Base-by-base conservation (phyloP, 495 filamentous ascomycete species). In the Clohesyomyces aquaticus region DNA sequence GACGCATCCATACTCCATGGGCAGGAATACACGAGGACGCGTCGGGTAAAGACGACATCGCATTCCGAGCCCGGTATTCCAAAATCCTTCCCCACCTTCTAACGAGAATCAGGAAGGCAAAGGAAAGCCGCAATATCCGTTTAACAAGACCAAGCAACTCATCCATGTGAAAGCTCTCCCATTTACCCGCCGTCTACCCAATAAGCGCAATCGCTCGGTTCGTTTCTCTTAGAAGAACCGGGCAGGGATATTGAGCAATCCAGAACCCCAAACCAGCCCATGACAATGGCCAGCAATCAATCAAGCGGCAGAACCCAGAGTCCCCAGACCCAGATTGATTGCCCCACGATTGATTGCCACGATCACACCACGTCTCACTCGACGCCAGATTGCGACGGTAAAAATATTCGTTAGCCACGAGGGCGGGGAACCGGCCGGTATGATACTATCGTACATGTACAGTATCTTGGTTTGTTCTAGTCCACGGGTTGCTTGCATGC, bases 351-450 rank as follows among this genome's bases (percentile, higher is more conserved):
- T 32, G 26, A 29, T 56, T 63, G 51, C 60, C 60, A 63, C 60
- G 27, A 25, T 47, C 45, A 25, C n/a, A n/a, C n/a, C n/a, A n/a
- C n/a, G n/a, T n/a, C n/a, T n/a, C n/a, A n/a, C n/a, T n/a, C n/a
- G n/a, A n/a, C n/a, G n/a, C n/a, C n/a, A n/a, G n/a, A n/a, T n/a
- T n/a, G n/a, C n/a, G n/a, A n/a, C n/a, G n/a, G n/a, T 38, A 23
- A 60, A 47, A 56, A 49, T 54, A 21, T 12, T 9, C 19, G 56
- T n/a, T n/a, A n/a, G 56, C 63, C 63, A 66, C 63, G 63, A 66
- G 63, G 63, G 38, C 57, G 63, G 63, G 63, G 56, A 61, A 56
- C 63, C 63, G 57, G 57, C 50, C 51, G n/a, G n/a, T 46, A 58
- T 58, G 61, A 54, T 42, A 10, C 8, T 21, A 45, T 22, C 29